These are phyloP conservation scores for Ogataea henricii DNA, from an alignment of 805 yeast species.

Conservation along the genomic window DNA sequence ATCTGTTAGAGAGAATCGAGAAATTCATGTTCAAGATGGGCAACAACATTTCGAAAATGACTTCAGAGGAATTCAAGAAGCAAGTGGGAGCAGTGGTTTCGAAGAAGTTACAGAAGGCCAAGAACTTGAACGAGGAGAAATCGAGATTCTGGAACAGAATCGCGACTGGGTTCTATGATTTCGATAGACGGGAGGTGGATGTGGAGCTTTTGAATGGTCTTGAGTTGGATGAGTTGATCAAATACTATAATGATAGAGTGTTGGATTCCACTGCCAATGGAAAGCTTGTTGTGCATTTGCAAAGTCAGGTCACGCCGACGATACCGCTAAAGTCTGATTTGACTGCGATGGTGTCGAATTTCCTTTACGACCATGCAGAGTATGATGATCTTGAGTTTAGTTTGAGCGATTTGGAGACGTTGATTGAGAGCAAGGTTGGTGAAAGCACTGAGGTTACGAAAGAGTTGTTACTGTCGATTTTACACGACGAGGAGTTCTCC, in stretches of 20 bases:
- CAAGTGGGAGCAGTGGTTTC: constrained; percentile 70
- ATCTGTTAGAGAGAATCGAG: constrained; percentile 74
- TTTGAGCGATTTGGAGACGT: constrained; percentile 21
- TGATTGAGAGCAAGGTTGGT: constrained; percentile 23
- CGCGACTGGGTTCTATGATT: constrained; percentile 78
- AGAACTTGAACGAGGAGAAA: constrained; percentile 79
- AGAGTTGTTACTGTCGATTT: constrained; percentile 12
- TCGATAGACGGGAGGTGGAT: constrained; percentile 55
- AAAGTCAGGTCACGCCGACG: constrained; percentile 46
- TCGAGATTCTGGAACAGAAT: constrained; percentile 65
- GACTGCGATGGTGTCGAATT: constrained; percentile 33
- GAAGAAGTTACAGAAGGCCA: constrained; percentile 67
- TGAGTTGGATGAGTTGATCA: constrained; percentile 56
- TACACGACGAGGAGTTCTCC: constrained; percentile 20
- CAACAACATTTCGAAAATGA: constrained; percentile 46
- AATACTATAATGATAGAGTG: constrained; percentile 52
- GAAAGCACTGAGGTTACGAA: constrained; percentile 11
- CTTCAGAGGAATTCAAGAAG: constrained; percentile 64
- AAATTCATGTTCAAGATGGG: constrained; percentile 55
- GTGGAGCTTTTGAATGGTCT: constrained; percentile 57
- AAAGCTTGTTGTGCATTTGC: constrained; percentile 61
- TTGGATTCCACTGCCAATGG: constrained; percentile 30
- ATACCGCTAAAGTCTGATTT: constrained; percentile 26
- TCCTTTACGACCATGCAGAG: constrained; percentile 29
- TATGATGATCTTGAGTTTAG: constrained; percentile 32